phyloP scores from a whole-genome alignment of 2,329 filamentous ascomycete genomes.

The Ilyonectria robusta region DNA sequence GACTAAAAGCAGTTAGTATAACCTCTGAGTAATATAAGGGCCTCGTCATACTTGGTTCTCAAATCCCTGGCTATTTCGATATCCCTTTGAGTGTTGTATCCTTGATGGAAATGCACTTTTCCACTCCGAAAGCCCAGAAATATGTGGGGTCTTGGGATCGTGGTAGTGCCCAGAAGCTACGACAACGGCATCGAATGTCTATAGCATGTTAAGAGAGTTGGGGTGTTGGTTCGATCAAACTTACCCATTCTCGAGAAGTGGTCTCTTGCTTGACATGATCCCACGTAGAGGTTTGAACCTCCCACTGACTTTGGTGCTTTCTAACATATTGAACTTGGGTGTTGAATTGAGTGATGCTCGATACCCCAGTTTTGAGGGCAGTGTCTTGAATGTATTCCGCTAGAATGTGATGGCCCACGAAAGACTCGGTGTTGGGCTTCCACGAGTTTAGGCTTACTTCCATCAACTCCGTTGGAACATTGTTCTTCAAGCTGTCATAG shows the following conservation, averaged over 20 bases:
- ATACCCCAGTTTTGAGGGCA: slow-evolving; percentile 62
- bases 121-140: slow-evolving; percentile 70
- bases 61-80: slow-evolving; percentile 58
- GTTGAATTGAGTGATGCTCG: slow-evolving; percentile 64
- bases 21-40: no score
- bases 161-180: slow-evolving; percentile 77
- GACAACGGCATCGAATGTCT: slow-evolving; percentile 73
- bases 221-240: slow-evolving; percentile 4
- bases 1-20: slow-evolving; percentile 64
- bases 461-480: slow-evolving; percentile 10
- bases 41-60: neutral
- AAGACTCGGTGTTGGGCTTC: slow-evolving; percentile 10
- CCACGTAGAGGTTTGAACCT: slow-evolving; percentile 62
- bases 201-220: neutral
- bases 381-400: slow-evolving; percentile 73
- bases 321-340: slow-evolving; percentile 67
- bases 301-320: slow-evolving; percentile 65
- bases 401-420: slow-evolving; percentile 67
- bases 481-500: slow-evolving; percentile 1
- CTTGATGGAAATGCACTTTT: slow-evolving; percentile 64
- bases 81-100: slow-evolving; percentile 79
- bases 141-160: slow-evolving; percentile 71
- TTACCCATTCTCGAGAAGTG: slow-evolving; percentile 46
- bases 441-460: neutral
- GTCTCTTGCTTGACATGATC: slow-evolving; percentile 36